phyloP scores from a whole-genome alignment of 179 eudicot genomes.

The Carnegiea gigantea region DNA sequence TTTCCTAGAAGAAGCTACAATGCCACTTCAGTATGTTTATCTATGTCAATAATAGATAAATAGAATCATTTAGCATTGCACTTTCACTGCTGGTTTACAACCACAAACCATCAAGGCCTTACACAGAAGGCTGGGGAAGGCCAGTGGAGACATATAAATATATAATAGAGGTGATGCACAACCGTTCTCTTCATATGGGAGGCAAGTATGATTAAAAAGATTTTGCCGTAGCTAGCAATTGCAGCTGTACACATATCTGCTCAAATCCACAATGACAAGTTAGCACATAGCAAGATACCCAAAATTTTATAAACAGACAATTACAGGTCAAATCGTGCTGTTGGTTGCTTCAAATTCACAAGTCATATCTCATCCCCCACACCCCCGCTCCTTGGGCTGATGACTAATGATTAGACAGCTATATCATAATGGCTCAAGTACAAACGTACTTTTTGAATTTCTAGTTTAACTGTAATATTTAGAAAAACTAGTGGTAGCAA shows the following conservation, averaged over 20 bases:
- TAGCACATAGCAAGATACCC: constrained; percentile 16
- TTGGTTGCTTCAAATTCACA: background rate
- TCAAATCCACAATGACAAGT: constrained; percentile 9
- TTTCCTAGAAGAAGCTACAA: constrained; percentile 31
- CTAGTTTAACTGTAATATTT: background rate
- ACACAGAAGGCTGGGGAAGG: background rate
- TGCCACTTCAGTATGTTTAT: constrained; percentile 13
- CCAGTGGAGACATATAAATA: background rate
- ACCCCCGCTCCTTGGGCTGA: background rate
- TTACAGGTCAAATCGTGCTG: constrained; percentile 10
- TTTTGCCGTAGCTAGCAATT: constrained; percentile 10
- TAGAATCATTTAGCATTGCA: background rate
- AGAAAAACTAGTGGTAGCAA: background rate
- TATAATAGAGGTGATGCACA: background rate
- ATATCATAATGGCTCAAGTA: background rate
- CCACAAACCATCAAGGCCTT: constrained; percentile 5
- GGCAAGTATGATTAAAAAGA: background rate
- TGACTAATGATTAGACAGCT: background rate
- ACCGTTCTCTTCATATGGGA: background rate
- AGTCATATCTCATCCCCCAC: background rate
- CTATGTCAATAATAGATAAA: background rate
- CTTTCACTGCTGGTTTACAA: background rate
- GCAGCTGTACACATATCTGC: background rate
- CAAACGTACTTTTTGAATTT: background rate
- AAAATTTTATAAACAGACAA: constrained; percentile 17